phyloP scores from a whole-genome alignment of 306 rosid species.

The Dalbergia cultrata region DNA sequence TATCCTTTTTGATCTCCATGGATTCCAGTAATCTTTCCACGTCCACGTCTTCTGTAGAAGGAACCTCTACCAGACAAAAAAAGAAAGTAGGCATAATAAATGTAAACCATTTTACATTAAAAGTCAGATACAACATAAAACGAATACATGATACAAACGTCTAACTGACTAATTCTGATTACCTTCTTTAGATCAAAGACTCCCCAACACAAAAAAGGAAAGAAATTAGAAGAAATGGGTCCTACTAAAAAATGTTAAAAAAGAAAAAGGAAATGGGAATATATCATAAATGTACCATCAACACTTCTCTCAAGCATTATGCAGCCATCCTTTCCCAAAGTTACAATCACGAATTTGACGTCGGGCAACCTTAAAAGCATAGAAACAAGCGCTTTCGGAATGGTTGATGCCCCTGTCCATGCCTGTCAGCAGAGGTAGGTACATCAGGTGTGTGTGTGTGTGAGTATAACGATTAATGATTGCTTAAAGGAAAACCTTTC shows the following conservation, averaged over 20 bases:
- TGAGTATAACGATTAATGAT: not conserved
- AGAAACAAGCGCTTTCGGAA: conserved; percentile 81
- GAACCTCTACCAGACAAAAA: conserved; percentile 57
- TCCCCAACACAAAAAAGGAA: not conserved
- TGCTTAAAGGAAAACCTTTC: conserved; percentile 17
- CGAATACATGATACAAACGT: conserved; percentile 24
- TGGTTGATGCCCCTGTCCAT: conserved; percentile 80
- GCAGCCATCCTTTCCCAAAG: conserved; percentile 94
- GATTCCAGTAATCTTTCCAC: conserved; percentile 62
- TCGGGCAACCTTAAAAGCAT: conserved; percentile 83
- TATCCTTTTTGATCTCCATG: conserved; percentile 63
- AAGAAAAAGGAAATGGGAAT: not conserved
- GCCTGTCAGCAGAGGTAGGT: conserved; percentile 56
- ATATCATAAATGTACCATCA: conserved; percentile 52
- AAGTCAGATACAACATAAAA: conserved; percentile 35
- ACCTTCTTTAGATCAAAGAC: conserved; percentile 13
- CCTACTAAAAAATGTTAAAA: no score
- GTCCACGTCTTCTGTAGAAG: conserved; percentile 67
- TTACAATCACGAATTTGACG: conserved; percentile 78
- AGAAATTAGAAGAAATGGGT: not conserved
- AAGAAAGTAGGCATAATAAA: conserved; percentile 39
- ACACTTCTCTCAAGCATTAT: conserved; percentile 85
- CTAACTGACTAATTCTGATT: conserved; percentile 2
- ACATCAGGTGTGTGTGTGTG: not conserved
- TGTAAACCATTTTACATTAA: conserved; percentile 44